Base-by-base conservation (phyloP, 2,329 filamentous ascomycete genomes). In the Pezicula radicicola region DNA sequence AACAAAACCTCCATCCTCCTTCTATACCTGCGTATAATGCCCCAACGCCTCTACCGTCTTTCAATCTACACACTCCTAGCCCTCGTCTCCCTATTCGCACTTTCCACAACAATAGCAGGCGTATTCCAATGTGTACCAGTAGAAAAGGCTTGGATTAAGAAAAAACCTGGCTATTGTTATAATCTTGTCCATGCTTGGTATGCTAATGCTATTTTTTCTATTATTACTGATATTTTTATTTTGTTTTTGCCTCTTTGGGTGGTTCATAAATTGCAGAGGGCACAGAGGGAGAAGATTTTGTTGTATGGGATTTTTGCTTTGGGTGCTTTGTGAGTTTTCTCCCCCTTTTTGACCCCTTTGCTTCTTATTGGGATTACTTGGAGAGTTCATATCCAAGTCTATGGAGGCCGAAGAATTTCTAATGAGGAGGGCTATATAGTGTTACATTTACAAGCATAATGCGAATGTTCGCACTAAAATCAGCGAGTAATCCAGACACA, bases 261-360 rank as follows among this genome's bases (percentile, higher is more conserved):
- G 54, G 51, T 56, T 7, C 54, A 56, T 28, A 56, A 54, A 35
- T 35, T 56, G 37, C 54, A 56, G 42, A 51, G 54, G 30, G 45
- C 49, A 19, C 48, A 18, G 39, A 35, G 51, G 27, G 54, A 80
- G 51, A 79, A 81, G 49, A 61, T 78, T 13, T 78, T 76, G 1
- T 70, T 85, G 27, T 69, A 61, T 59, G 62, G 40, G 52, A 68
- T 65, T 49, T 69, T 68, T 65, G 69, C 66, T 16, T 55, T 68
- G 53, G 72, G 56, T 28, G 57, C 37, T 61, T 72, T 66, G 68
- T 70, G 54, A 60, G 68, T 63, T 42, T 2, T 3, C 18, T 16
- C 25, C 25, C 18, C 15, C 37, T 40, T 8, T 9, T 16, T n/a
- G 2, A 19, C 19, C 19, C 19, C 19, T 19, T 3, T 19, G 19